These are phyloP conservation scores for Potentilla sterilis DNA, from an alignment of 306 rosid genomes.

Conservation along the genomic window DNA sequence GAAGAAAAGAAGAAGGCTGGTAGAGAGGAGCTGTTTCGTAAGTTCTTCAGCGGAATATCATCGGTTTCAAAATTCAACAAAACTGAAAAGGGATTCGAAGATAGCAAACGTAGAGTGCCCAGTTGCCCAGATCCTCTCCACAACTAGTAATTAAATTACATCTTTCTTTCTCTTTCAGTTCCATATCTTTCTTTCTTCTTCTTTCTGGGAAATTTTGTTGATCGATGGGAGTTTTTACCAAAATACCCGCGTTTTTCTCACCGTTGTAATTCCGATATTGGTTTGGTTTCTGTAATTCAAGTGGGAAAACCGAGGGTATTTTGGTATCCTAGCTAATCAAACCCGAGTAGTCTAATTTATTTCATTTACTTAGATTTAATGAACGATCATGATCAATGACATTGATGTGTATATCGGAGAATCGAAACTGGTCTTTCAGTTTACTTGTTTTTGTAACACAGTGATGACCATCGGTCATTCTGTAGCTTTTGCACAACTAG, in stretches of 20 bases:
- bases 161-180: not conserved
- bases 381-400: slow-evolving; percentile 24
- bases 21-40: slow-evolving; percentile 47
- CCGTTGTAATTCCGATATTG: slow-evolving; percentile 18
- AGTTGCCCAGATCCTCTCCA: slow-evolving; percentile 99
- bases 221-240: slow-evolving; percentile 37
- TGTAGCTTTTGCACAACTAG: slow-evolving; percentile 9
- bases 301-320: slow-evolving; percentile 88
- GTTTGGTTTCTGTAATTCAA: slow-evolving; percentile 18
- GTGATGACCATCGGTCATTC: not conserved
- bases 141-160: slow-evolving; percentile 44
- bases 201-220: slow-evolving; percentile 22
- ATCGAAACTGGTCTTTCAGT: slow-evolving; percentile 15
- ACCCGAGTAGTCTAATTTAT: not conserved
- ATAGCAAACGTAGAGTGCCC: slow-evolving; percentile 75
- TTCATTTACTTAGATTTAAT: not conserved
- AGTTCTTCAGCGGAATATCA: slow-evolving; percentile 46
- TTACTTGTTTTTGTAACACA: not conserved
- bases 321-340: slow-evolving; percentile 39
- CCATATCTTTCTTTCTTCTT: not conserved
- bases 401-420: slow-evolving; percentile 32
- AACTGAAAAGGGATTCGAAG: slow-evolving; percentile 42
- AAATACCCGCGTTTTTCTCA: slow-evolving; percentile 85
- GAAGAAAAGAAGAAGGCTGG: slow-evolving; percentile 15
- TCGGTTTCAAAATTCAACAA: slow-evolving; percentile 30